Conservation (phyloP, 768 basidiomycete species). For the Leucocoprinus leucothites region DNA sequence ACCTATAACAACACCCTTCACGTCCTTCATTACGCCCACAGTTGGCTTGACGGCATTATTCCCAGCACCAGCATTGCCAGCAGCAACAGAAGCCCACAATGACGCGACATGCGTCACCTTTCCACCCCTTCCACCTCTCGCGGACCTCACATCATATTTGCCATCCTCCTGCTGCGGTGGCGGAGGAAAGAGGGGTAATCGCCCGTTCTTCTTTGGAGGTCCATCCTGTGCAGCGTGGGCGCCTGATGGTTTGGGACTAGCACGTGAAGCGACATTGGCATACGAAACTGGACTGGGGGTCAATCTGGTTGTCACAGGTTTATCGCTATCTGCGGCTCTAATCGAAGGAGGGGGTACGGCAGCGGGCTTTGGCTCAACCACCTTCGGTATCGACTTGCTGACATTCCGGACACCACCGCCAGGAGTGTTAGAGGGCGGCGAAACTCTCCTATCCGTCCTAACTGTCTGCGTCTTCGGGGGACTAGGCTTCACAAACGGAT, state of each 20-base stretch:
- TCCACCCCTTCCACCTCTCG: constrained; percentile 75
- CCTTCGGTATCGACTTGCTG: neutral
- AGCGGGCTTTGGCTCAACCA: neutral
- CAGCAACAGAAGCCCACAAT: constrained; percentile 64
- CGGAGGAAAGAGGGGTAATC: constrained; percentile 29
- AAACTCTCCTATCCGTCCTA: constrained; percentile 33
- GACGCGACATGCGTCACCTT: constrained; percentile 70
- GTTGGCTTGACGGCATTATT: neutral
- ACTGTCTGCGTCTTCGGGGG: constrained; percentile 26
- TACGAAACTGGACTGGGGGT: constrained; percentile 6
- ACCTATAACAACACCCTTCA: neutral
- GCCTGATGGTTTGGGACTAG: neutral
- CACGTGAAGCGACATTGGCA: constrained; percentile 1
- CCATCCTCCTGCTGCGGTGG: constrained; percentile 37
- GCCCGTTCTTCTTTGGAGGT: constrained; percentile 14
- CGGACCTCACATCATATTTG: constrained; percentile 73
- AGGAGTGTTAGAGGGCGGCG: constrained; percentile 29
- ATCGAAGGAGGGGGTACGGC: neutral
- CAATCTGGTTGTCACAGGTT: neutral
- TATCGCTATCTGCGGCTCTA: neutral
- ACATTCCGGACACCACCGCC: neutral
- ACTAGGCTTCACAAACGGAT: constrained; percentile 22
- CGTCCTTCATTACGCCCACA: neutral
- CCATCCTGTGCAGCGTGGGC: neutral
- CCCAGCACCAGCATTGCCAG: constrained; percentile 11